Evolutionary conservation across 75 land plant species (phyloP), one percentile per base, ranked within the genome.

Genomic region (Pinus albicaulis): DNA sequence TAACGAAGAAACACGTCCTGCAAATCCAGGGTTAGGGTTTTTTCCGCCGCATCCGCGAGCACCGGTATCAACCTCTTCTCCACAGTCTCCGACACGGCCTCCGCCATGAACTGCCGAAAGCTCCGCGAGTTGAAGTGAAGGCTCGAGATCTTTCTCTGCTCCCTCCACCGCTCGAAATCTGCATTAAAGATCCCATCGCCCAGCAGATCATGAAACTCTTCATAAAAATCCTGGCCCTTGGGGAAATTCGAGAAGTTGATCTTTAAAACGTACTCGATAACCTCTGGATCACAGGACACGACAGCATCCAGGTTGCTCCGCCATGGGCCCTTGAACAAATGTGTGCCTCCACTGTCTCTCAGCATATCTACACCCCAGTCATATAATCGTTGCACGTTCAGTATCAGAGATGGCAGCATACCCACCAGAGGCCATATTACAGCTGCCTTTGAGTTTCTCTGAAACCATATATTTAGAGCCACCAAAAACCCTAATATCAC

Each of bases 111-210:
- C 36, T n/a, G 44, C 17, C 59, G 62, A 69, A 86, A 86, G 14
- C 38, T 16, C 14, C 24, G 17, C 60, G 94, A 92, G 74, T 89
- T 89, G 75, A 92, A 85, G 76, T 89, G 89, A 28, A 91, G 73
- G 84, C 97, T 92, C 11, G 98, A 92, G 31, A 84, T 81, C 88
- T 90, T 95, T 38, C 98, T 65, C 80, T 93, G 95, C n/a, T 73
- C 52, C 36, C 80, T 84, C 98, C 98, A 95, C 0, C 74, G 61
- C 66, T 92, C 88, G 53, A 82, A 85, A 74, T 94, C 97, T 23
- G 85, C 84, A 71, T 70, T 83, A 80, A 94, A 92, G 65, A 95
- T 48, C 20, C 95, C 94, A 60, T 88, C 82, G 72, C 95, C 95
- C 3, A 91, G 76, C 1, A 92, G 44, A 3, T 91, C 84, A n/a